Evolutionary conservation across 2,329 filamentous ascomycete genomes (phyloP), one percentile per base, ranked within the genome.

Genomic region (Trichoderma guizhouense): DNA sequence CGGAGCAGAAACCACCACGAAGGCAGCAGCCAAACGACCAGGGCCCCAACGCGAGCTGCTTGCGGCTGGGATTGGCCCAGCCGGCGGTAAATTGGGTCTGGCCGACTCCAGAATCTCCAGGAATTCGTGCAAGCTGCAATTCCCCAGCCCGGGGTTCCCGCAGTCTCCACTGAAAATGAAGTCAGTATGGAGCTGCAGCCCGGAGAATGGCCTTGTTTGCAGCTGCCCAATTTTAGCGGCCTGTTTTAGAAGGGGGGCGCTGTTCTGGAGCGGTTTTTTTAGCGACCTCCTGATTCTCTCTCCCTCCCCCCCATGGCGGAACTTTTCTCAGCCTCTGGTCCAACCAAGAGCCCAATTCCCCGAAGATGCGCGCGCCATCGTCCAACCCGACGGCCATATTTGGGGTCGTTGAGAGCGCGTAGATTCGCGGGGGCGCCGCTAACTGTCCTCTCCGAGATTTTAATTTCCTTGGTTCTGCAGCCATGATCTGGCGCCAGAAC

Each of bases 71-170:
- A 72, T 72, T 72, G 55, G 71, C 60, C 12, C 28, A 21, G 39
- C 51, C 24, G 3, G 36, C 28, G 28, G 66, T 24, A 61, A 47
- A 69, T 61, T 57, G 69, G 55, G 32, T 30, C 62, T 30, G 34
- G 32, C 18, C 53, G 53, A 51, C 69, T 71, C 69, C 62, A 66
- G 69, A 71, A 71, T 71, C 69, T 71, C 69, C 69, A 71, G 63
- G 69, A 65, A 65, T 71, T 57, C 36, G 24, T 65, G 51, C 53
- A 32, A 60, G 70, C 57, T 65, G 53, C 47, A 12, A 67, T 65
- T 70, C 64, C 71, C 72, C 61, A 69, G 53, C 62, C 66, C 73
- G 72, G 69, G 69, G 68, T 71, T 73, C 71, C 73, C 73, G 65
- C 73, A 70, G 68, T 43, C 68, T 14, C 68, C 68, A 70, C 68